Base-by-base conservation (phyloP, 2,329 filamentous ascomycete genomes). In the Aspergillus sp. region DNA sequence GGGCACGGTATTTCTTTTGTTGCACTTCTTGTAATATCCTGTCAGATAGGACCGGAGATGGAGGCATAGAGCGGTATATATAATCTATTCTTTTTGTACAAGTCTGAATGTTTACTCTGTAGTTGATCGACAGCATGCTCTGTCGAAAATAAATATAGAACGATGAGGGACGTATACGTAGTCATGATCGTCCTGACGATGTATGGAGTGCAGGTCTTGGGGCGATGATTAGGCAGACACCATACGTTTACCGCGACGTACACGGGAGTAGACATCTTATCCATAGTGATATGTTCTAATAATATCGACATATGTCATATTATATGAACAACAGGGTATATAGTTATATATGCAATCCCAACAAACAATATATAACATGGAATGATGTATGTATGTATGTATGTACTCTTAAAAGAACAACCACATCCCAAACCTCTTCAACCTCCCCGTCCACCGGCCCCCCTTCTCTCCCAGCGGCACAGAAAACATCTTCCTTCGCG, bases 401-500 rank as follows among this genome's bases (percentile, higher is more conserved):
- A n/a, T n/a, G n/a, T n/a, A n/a, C 40, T 22, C 17, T 11, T 38
- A 40, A 6, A 74, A 60, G 48, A 73, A 74, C 47, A 74, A 46
- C 70, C 71, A 74, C 57, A 71, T 71, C 14, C 69, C 71, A 51
- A 67, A 51, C 13, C 58, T 59, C 56, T 70, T 69, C 4, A 65
- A 10, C 48, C 60, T 68, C 24, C 8, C 59, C 61, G 19, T 50
- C 50, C 57, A 36, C 44, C 30, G 50, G 5, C 35, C 55, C 52
- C 30, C 56, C 54, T 53, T 50, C 50, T 47, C 45, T 17, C 32
- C 45, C 45, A 35, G 10, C 11, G 42, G 26, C 3, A 17, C 30
- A 14, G 43, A 22, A 20, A 45, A 17, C 5, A 44, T 13, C 26
- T 47, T 36, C 32, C 35, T 26, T 8, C 32, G 45, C 19, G 17